Conservation (phyloP, 2,329 filamentous ascomycete genomes). For the Cryphonectria naterciae region DNA sequence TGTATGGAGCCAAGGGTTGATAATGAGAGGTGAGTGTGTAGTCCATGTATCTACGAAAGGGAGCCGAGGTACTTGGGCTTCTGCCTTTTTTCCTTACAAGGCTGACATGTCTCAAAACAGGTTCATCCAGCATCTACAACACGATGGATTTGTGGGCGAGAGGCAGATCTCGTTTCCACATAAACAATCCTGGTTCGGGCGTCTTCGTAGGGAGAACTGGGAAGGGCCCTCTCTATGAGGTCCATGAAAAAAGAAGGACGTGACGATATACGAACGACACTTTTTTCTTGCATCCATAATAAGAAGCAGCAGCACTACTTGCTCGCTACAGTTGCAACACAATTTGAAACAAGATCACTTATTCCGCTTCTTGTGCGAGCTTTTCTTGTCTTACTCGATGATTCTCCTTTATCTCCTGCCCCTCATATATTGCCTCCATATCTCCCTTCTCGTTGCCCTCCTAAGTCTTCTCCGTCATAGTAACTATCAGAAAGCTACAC, state of each 20-base stretch:
- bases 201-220: constrained; percentile 79
- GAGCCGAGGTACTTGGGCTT: no score
- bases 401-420: no score
- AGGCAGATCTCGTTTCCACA: constrained; percentile 86
- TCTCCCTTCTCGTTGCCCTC: neutral
- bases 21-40: constrained; percentile 74
- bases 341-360: neutral
- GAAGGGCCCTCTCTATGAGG: constrained; percentile 65
- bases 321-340: neutral
- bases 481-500: neutral
- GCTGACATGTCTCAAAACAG: constrained; percentile 44
- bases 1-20: constrained; percentile 90
- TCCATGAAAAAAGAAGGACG: neutral
- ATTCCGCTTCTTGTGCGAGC: no score
- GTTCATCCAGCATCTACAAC: constrained; percentile 71
- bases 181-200: constrained; percentile 88
- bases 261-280: neutral
- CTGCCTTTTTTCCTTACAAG: neutral
- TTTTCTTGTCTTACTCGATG: no score
- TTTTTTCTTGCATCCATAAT: neutral
- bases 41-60: neutral
- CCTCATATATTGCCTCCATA: no score
- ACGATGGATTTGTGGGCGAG: constrained; percentile 82
- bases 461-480: neutral
- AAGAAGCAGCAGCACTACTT: neutral